phyloP scores from a whole-genome alignment of 305 asterid genomes.

The Fraxinus sp. region DNA sequence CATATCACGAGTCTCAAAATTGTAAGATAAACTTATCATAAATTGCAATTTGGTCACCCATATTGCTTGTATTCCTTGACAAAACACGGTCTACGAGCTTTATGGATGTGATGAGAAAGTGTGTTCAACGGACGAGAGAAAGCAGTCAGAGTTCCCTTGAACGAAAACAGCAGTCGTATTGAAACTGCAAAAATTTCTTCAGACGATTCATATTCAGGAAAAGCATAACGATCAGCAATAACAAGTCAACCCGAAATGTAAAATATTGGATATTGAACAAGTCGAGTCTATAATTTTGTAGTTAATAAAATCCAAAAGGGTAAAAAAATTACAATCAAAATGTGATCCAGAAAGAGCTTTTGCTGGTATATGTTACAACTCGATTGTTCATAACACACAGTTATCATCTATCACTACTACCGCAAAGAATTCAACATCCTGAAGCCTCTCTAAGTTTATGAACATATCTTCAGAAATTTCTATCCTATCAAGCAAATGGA shows the following conservation, averaged over 20 bases:
- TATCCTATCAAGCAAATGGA: slow-evolving; percentile 11
- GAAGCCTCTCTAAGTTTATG: slow-evolving; percentile 4
- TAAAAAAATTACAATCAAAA: background rate
- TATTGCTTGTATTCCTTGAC: background rate
- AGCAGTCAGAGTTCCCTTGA: background rate
- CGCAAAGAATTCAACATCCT: slow-evolving; percentile 10
- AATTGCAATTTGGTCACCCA: background rate
- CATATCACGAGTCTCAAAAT: background rate
- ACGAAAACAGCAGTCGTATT: background rate
- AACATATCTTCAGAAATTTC: slow-evolving; percentile 27
- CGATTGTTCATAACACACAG: slow-evolving; percentile 6
- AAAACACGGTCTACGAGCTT: background rate
- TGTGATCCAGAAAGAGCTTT: slow-evolving; percentile 6
- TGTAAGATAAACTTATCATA: background rate
- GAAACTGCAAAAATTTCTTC: background rate
- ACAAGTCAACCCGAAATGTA: background rate
- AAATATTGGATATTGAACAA: background rate
- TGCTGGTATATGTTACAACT: slow-evolving; percentile 14
- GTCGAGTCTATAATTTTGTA: background rate
- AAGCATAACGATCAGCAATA: background rate
- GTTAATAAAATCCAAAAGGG: background rate
- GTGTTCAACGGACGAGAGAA: background rate
- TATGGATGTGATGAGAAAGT: background rate
- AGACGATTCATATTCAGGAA: background rate
- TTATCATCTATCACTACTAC: background rate